Evolutionary conservation across 2,329 filamentous ascomycete genomes (phyloP), one percentile per base, ranked within the genome.

Genomic region (Colletotrichum theobromicola): DNA sequence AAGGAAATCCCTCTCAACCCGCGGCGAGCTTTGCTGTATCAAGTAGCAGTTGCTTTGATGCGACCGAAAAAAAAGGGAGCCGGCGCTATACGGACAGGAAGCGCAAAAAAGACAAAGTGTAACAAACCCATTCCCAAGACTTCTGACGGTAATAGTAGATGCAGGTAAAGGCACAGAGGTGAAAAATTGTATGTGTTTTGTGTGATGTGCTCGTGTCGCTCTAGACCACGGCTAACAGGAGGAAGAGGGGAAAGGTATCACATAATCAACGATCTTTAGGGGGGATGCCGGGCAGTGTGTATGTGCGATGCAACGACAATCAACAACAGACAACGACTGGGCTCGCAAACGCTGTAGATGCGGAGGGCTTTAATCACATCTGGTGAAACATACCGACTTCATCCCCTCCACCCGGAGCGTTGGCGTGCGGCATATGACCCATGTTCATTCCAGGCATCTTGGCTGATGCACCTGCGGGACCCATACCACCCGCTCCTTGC

Each of bases 331-430:
- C 60, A 73, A 70, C 57, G 70, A 75, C 53, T 66, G 67, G 72
- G 74, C 68, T 74, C 62, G 71, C 73, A 76, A 74, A 85, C 79
- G 82, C 84, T 85, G 87, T 84, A 86, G 77, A 82, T 81, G 82
- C 78, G 77, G 74, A 77, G 76, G 76, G 73, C 72, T 66, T 77
- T 80, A 80, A 90, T 95, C 92, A 97, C 93, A 97, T 95, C 89
- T 95, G 94, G 90, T 95, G 93, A 90, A 96, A 98, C 95, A 97
- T 98, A 98, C 95, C 95, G 93, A 95, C 95, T 91, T 97, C 95
- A 82, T 96, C 94, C 84, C 89, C 90, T 86, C 91, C 92, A 85
- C 91, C 90, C 83, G 91, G 90, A 80, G 89, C 88, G 82, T 87
- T 89, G 82, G 91, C 93, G 83, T 95, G 95, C 85, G 97, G 94